Evolutionary conservation across 495 filamentous ascomycete genomes (phyloP).

Genomic region (Oidiodendron maius): DNA sequence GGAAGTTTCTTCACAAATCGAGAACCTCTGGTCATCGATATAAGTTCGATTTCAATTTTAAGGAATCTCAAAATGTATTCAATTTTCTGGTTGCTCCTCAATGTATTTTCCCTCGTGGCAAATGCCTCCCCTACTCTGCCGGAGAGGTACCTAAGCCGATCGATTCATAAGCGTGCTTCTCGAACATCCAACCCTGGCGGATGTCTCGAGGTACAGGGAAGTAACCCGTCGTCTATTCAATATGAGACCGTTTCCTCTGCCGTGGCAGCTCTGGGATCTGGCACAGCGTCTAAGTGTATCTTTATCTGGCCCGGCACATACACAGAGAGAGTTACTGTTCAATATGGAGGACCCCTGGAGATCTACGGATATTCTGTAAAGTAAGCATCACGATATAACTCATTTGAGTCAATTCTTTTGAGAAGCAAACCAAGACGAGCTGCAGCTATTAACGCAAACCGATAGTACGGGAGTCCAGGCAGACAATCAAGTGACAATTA

Average conservation of each 20-base stretch:
- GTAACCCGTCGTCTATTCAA: slow-evolving; percentile 2
- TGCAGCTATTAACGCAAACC: not conserved
- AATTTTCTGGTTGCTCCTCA: no score
- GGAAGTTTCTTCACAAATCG: no score
- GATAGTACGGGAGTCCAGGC: slow-evolving; percentile 22
- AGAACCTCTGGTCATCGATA: no score
- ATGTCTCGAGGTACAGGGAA: slow-evolving; percentile 14
- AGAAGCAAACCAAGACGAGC: slow-evolving; percentile 6
- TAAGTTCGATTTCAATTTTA: no score
- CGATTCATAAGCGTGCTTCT: slow-evolving; percentile 12
- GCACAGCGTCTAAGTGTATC: slow-evolving; percentile 22
- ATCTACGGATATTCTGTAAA: slow-evolving; percentile 45
- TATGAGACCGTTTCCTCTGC: slow-evolving; percentile 1
- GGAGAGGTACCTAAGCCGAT: no score
- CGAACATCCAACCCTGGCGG: slow-evolving; percentile 3
- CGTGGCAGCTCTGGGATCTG: slow-evolving; percentile 5
- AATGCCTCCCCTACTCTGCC: no score
- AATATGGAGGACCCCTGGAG: slow-evolving; percentile 14
- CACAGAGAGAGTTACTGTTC: slow-evolving; percentile 31
- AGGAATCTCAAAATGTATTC: no score
- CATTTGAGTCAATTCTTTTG: not conserved
- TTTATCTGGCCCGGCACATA: slow-evolving; percentile 30
- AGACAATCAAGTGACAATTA: slow-evolving; percentile 11
- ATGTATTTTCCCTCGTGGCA: no score
- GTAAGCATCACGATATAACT: not conserved